phyloP scores from a whole-genome alignment of 1,284 basidiomycete genomes.

The Tylopilus sp. region DNA sequence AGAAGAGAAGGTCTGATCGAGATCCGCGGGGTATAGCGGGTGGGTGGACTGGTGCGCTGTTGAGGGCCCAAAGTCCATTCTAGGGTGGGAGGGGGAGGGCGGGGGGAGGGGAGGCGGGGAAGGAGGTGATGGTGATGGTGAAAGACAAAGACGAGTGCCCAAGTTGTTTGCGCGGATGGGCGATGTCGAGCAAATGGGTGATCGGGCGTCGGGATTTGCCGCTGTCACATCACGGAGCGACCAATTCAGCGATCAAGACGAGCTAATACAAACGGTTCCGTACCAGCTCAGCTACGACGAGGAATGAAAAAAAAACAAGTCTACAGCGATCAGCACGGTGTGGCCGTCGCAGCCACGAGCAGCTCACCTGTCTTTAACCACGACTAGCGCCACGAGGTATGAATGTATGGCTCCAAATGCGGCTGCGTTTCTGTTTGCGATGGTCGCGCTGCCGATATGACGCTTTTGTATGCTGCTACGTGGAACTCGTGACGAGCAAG shows the following conservation, averaged over 20 bases:
- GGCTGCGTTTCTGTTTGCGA: slow-evolving; percentile 1
- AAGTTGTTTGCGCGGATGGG: slow-evolving; percentile 27
- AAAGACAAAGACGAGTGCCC: slow-evolving; percentile 23
- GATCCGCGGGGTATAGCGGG: slow-evolving; percentile 49
- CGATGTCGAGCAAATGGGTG: slow-evolving; percentile 41
- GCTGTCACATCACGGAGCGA: slow-evolving; percentile 38
- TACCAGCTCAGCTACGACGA: slow-evolving; percentile 24
- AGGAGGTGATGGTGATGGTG: slow-evolving; percentile 19
- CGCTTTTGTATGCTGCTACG: slow-evolving; percentile 11
- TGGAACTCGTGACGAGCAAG: slow-evolving; percentile 6
- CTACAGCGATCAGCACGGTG: slow-evolving; percentile 22
- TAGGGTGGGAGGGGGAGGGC: slow-evolving; percentile 26
- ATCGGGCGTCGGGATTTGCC: slow-evolving; percentile 52
- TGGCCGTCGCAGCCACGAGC: slow-evolving; percentile 12
- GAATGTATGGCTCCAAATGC: background rate
- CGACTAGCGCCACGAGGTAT: slow-evolving; percentile 1
- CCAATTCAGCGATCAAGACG: slow-evolving; percentile 29
- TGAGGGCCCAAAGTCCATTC: slow-evolving; percentile 51
- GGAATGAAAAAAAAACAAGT: background rate
- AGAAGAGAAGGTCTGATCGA: slow-evolving; percentile 47
- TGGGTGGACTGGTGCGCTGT: slow-evolving; percentile 32
- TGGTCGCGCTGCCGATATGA: slow-evolving; percentile 10
- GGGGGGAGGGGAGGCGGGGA: slow-evolving; percentile 22
- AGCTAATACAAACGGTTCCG: slow-evolving; percentile 26
- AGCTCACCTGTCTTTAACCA: slow-evolving; percentile 20